Conservation (phyloP, 495 filamentous ascomycete genomes). For the Penicillium fimorum region DNA sequence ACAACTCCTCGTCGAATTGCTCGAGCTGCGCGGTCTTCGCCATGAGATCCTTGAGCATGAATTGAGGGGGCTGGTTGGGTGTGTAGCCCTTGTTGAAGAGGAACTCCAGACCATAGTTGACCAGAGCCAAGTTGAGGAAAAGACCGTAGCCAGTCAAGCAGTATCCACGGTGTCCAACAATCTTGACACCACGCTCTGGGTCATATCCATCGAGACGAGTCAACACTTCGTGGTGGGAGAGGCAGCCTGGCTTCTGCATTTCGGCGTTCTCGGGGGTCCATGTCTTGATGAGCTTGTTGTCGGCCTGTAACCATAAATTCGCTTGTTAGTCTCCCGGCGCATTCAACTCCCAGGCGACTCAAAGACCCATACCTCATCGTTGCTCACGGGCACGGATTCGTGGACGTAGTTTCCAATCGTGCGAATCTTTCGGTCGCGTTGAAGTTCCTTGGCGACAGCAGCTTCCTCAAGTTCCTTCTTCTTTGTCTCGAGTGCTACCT, state of each 20-base stretch:
- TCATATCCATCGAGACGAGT: constrained; percentile 87
- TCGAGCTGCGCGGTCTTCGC: constrained; percentile 98
- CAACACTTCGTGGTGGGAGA: constrained; percentile 95
- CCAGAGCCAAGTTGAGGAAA: constrained; percentile 87
- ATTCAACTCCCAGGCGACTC: background rate
- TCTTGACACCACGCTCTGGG: constrained; percentile 87
- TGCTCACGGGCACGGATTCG: constrained; percentile 82
- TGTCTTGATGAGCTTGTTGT: constrained; percentile 71
- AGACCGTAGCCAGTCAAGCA: constrained; percentile 87
- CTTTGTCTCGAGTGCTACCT: constrained; percentile 69
- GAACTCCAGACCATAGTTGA: constrained; percentile 93
- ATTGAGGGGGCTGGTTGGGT: constrained; percentile 88
- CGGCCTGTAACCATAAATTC: constrained; percentile 51
- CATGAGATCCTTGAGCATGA: constrained; percentile 96
- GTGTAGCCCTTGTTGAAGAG: constrained; percentile 73
- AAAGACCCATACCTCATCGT: constrained; percentile 65
- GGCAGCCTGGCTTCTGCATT: constrained; percentile 66
- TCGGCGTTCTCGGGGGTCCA: constrained; percentile 76
- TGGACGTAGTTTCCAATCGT: constrained; percentile 93
- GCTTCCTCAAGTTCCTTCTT: constrained; percentile 74
- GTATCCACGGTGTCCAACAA: constrained; percentile 94
- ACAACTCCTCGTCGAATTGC: constrained; percentile 95
- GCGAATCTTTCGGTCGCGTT: constrained; percentile 73
- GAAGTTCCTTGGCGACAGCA: constrained; percentile 69
- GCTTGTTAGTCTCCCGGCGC: background rate